A percentile compares a stretch with the other conserved stretches of the same genome.
phyloP scores from a whole-genome alignment of 306 rosid genomes.

The Lupinus albus region DNA sequence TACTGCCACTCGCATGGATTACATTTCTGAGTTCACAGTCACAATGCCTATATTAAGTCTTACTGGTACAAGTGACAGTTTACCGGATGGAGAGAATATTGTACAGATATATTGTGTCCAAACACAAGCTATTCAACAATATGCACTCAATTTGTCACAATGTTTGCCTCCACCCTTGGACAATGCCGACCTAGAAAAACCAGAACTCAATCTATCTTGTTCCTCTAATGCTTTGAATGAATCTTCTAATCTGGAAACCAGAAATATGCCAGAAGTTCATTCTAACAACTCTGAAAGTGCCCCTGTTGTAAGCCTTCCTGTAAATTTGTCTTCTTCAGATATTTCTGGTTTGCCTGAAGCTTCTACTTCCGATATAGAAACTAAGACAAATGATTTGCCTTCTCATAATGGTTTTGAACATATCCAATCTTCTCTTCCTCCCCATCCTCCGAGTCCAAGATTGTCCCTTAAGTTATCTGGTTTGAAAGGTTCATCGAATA shows the following conservation, averaged over 20 bases:
- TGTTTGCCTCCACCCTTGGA: slow-evolving; percentile 74
- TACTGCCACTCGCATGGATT: slow-evolving; percentile 71
- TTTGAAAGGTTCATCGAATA: slow-evolving; percentile 50
- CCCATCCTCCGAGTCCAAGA: slow-evolving; percentile 67
- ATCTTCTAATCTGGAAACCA: slow-evolving; percentile 45
- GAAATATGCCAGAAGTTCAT: slow-evolving; percentile 41
- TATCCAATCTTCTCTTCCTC: slow-evolving; percentile 41
- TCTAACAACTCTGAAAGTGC: slow-evolving; percentile 48
- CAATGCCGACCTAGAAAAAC: slow-evolving; percentile 54
- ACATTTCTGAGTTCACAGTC: slow-evolving; percentile 71
- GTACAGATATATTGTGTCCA: slow-evolving; percentile 76
- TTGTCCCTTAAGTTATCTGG: slow-evolving; percentile 50
- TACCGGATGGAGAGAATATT: slow-evolving; percentile 65
- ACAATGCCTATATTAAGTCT: slow-evolving; percentile 79
- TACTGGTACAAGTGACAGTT: slow-evolving; percentile 67
- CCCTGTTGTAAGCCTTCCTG: slow-evolving; percentile 39
- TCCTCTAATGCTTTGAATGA: slow-evolving; percentile 49
- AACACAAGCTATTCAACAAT: slow-evolving; percentile 85
- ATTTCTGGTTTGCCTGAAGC: slow-evolving; percentile 47
- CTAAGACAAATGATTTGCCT: slow-evolving; percentile 43
- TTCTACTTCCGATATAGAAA: slow-evolving; percentile 48
- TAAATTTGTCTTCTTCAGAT: slow-evolving; percentile 54
- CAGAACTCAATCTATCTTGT: slow-evolving; percentile 42
- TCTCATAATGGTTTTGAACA: slow-evolving; percentile 52
- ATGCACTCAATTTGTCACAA: slow-evolving; percentile 67